Percentiles rank a stretch among this genome's conserved stretches.
phyloP scores from a whole-genome alignment of 108 stramenopile genomes.

The Pinguiococcus pyrenoidosus region DNA sequence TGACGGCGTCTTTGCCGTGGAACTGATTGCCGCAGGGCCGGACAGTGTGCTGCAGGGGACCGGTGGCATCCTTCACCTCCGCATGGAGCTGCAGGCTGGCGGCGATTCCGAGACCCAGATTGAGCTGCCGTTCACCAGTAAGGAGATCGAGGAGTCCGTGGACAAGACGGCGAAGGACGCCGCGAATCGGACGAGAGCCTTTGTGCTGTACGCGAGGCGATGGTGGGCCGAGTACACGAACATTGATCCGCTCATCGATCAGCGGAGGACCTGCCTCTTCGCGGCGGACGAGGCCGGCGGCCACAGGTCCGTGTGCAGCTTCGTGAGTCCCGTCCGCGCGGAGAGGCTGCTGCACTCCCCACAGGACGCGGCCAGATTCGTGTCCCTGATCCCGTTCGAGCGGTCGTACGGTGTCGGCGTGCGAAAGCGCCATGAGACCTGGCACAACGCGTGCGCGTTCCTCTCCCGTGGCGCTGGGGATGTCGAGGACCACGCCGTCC shows the following conservation, averaged over 20 bases:
- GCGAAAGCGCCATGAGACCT: constrained; percentile 1
- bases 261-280: constrained; percentile 12
- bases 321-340: constrained; percentile 13
- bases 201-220: constrained; percentile 11
- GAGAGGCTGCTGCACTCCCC: constrained; percentile 10
- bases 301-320: constrained; percentile 12
- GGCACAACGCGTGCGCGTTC: constrained; percentile 14
- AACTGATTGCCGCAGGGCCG: constrained; percentile 1
- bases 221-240: constrained; percentile 16
- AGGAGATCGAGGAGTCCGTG: not conserved
- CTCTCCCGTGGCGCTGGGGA: constrained; percentile 7
- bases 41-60: not conserved
- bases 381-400: constrained; percentile 16
- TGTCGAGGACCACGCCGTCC: constrained; percentile 23
- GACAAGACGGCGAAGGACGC: not conserved
- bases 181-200: not conserved
- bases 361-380: constrained; percentile 22
- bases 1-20: not conserved
- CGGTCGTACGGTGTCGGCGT: constrained; percentile 7
- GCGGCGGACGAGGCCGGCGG: constrained; percentile 19
- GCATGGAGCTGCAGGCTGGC: not conserved
- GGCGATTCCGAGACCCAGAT: too few relatives aligned
- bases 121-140: not conserved
- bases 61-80: not conserved
- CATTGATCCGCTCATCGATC: not conserved